These are phyloP conservation scores for Rhododendron griersonianum DNA, from an alignment of 148 eudicot species.

Conservation along the genomic window DNA sequence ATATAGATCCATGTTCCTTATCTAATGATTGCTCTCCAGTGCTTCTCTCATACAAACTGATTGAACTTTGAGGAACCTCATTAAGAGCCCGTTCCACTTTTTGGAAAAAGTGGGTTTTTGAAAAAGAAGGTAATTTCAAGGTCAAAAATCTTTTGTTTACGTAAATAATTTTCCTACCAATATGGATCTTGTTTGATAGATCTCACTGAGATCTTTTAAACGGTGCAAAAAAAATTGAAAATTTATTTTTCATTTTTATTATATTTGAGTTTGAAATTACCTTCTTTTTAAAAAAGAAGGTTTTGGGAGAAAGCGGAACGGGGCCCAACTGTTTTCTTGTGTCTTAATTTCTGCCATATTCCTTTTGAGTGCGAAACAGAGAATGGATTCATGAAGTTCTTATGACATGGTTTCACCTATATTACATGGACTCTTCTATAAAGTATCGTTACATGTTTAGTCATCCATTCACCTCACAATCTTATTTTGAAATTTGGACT, in stretches of 20 bases:
- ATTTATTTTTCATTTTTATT: too few relatives aligned
- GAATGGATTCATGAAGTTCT: background rate
- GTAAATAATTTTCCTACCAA: too few relatives aligned
- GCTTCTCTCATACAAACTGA: background rate
- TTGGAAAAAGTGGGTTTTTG: too few relatives aligned
- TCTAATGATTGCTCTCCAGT: background rate
- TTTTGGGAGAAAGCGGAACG: too few relatives aligned
- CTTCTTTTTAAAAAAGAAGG: too few relatives aligned
- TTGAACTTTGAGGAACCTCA: background rate
- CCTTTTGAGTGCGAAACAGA: background rate
- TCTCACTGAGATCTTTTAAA: too few relatives aligned
- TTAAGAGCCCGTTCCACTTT: too few relatives aligned
- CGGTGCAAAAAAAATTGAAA: too few relatives aligned
- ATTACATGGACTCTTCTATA: background rate
- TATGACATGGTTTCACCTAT: background rate
- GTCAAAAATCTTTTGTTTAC: too few relatives aligned
- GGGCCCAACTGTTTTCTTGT: background rate
- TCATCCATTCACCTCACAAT: background rate
- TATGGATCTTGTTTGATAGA: too few relatives aligned
- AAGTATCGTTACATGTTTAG: background rate
- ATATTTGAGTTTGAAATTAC: too few relatives aligned
- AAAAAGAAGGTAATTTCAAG: too few relatives aligned
- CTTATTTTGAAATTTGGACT: background rate
- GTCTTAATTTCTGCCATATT: background rate
- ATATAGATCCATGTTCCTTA: background rate